Base-by-base conservation (phyloP, 169 alveolate genomes). In the Cryptosporidium baileyi region DNA sequence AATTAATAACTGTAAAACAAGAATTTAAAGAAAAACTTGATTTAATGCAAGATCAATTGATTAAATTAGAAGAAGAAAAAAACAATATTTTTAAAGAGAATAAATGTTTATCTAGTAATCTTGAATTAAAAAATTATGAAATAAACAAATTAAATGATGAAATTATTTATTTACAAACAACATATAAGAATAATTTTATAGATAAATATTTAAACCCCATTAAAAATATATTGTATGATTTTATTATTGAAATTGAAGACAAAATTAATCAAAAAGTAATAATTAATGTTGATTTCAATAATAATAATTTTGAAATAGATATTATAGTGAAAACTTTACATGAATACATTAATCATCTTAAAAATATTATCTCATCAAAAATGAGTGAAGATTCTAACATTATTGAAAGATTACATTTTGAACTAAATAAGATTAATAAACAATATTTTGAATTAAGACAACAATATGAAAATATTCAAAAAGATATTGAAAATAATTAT, bases 81-180 rank as follows among this genome's bases (percentile, higher is more conserved):
- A 17, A 30, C 13, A 74, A 54, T 57, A 36, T 74, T 5, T 2
- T 54, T 15, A 74, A 74, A 28, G 85, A 74, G 17, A 74, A 74
- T 40, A 74, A 57, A 19, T 74, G 85, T 57, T 52, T 74, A 22
- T 17, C 47, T 54, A 43, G 74, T 19, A 57, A 57, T 38, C 24
- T 36, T 19, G 85, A 74, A 36, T 54, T 74, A 38, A 74, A 74
- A 40, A 51, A 47, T 36, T 74, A 38, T 40, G 85, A 74, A 41
- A 57, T 74, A 36, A 54, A 43, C 22, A 74, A 74, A n/a, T 59
- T 74, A 22, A 74, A 74, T 74, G 74, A 54, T 3, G 85, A 74
- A 74, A 54, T 74, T 19, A 28, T 32, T 34, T 24, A 19, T 22
- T 11, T 57, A 51, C 57, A 74, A 22, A 74, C 11, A 11, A 17